These are phyloP conservation scores for Cyberlindnera maclurae DNA, from an alignment of 805 yeast species.

Conservation along the genomic window DNA sequence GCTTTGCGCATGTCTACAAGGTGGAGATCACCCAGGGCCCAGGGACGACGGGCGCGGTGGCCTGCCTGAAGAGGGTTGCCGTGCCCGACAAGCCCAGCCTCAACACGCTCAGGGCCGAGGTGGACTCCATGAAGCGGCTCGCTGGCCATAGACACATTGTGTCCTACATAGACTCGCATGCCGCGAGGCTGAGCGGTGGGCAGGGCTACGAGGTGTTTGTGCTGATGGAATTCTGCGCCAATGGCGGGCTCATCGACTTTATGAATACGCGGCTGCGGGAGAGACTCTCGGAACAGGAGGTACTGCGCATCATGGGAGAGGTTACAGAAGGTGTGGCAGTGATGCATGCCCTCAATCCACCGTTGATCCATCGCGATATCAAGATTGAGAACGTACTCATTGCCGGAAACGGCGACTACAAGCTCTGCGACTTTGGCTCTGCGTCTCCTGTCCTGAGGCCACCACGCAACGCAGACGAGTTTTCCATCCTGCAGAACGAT, in stretches of 20 bases:
- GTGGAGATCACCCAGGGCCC: constrained; percentile 61
- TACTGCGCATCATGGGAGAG: constrained; percentile 60
- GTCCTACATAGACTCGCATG: constrained; percentile 91
- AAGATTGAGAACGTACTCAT: constrained; percentile 77
- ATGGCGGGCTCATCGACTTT: constrained; percentile 70
- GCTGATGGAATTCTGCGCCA: constrained; percentile 73
- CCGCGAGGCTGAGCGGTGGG: constrained; percentile 54
- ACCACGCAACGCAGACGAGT: constrained; percentile 56
- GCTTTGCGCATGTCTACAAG: constrained; percentile 92
- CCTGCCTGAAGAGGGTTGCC: constrained; percentile 89
- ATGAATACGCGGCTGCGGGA: constrained; percentile 68
- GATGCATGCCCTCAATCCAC: constrained; percentile 69
- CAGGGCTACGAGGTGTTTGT: constrained; percentile 70
- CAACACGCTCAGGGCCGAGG: constrained; percentile 84
- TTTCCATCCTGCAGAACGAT: constrained; percentile 55
- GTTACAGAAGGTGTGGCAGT: constrained; percentile 67
- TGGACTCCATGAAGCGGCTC: constrained; percentile 91
- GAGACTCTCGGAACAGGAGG: constrained; percentile 61
- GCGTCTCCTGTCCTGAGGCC: constrained; percentile 59
- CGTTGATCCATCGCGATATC: constrained; percentile 71
- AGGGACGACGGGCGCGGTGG: constrained; percentile 41
- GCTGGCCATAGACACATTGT: constrained; percentile 77
- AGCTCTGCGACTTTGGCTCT: constrained; percentile 79
- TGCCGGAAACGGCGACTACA: constrained; percentile 49
- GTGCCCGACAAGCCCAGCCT: constrained; percentile 87